A percentile compares a stretch with the other conserved stretches of the same genome.
Evolutionary conservation across 768 basidiomycete species (phyloP).

Genomic region (Termitomyces sp.): DNA sequence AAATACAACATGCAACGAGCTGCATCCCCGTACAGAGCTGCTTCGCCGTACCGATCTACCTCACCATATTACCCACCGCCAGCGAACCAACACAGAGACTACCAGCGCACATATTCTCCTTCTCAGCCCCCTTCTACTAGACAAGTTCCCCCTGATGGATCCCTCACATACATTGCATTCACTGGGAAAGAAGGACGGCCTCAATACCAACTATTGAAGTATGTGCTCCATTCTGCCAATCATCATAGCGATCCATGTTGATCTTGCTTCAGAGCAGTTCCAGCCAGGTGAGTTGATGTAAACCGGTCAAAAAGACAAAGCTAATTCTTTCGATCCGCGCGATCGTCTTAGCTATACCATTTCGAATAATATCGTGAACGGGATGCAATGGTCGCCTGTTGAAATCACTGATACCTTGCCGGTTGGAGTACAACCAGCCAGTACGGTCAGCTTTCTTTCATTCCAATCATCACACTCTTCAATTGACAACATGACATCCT

Average conservation of each 20-base stretch:
- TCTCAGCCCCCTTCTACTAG: slow-evolving; percentile 7
- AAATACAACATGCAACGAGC: slow-evolving; percentile 9
- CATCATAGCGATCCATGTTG: slow-evolving; percentile 13
- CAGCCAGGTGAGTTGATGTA: slow-evolving; percentile 56
- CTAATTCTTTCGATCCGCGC: slow-evolving; percentile 17
- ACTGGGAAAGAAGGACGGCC: slow-evolving; percentile 57
- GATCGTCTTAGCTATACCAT: slow-evolving; percentile 61
- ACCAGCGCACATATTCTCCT: slow-evolving; percentile 12
- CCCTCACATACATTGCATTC: slow-evolving; percentile 70
- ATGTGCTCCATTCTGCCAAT: slow-evolving; percentile 20
- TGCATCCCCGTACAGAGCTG: slow-evolving; percentile 25
- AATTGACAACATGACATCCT: background rate
- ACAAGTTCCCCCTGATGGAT: slow-evolving; percentile 55
- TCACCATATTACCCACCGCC: slow-evolving; percentile 24
- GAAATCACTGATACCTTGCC: slow-evolving; percentile 64
- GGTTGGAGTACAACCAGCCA: slow-evolving; percentile 55
- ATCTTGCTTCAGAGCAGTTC: slow-evolving; percentile 51
- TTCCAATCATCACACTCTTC: slow-evolving; percentile 5
- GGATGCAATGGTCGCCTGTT: slow-evolving; percentile 67
- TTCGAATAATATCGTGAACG: slow-evolving; percentile 58
- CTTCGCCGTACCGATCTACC: slow-evolving; percentile 28
- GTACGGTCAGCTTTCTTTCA: slow-evolving; percentile 34
- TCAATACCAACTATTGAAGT: slow-evolving; percentile 76
- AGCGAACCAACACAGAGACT: slow-evolving; percentile 10
- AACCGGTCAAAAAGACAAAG: background rate